A percentile compares a stretch with the other conserved stretches of the same genome.
Evolutionary conservation across 129 eudicot genomes (phyloP).

Genomic region (Flaveria bidentis): DNA sequence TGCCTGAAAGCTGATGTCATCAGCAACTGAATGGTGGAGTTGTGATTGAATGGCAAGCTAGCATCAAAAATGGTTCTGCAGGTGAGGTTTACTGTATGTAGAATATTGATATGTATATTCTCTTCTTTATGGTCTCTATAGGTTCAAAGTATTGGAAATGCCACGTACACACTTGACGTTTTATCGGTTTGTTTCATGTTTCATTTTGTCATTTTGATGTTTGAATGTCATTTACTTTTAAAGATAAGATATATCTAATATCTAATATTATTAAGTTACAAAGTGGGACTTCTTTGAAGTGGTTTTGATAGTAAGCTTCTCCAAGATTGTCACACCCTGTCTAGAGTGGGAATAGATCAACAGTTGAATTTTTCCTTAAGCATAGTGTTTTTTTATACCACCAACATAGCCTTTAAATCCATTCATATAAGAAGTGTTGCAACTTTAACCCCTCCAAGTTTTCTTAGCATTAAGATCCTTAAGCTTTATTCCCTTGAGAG

Average conservation of each 20-base stretch:
- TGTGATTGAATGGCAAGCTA: constrained; percentile 17
- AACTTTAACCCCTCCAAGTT: too few relatives aligned
- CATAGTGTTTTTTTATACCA: too few relatives aligned
- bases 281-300: background rate
- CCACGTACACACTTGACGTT: background rate
- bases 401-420: too few relatives aligned
- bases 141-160: background rate
- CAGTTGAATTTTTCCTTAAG: too few relatives aligned
- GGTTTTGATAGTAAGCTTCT: background rate
- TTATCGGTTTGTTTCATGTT: background rate
- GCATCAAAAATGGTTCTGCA: constrained; percentile 12
- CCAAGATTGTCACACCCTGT: too few relatives aligned
- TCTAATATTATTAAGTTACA: background rate
- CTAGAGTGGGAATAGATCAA: too few relatives aligned
- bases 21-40: background rate
- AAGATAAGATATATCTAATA: too few relatives aligned
- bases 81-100: constrained; percentile 21
- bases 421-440: too few relatives aligned
- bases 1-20: constrained; percentile 17
- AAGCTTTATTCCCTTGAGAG: too few relatives aligned
- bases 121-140: constrained; percentile 11
- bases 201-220: background rate
- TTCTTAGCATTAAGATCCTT: too few relatives aligned
- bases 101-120: constrained; percentile 26
- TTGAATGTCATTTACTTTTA: too few relatives aligned